These are phyloP conservation scores for Apiospora koreana DNA, from an alignment of 2,329 filamentous ascomycete genomes.

Conservation along the genomic window DNA sequence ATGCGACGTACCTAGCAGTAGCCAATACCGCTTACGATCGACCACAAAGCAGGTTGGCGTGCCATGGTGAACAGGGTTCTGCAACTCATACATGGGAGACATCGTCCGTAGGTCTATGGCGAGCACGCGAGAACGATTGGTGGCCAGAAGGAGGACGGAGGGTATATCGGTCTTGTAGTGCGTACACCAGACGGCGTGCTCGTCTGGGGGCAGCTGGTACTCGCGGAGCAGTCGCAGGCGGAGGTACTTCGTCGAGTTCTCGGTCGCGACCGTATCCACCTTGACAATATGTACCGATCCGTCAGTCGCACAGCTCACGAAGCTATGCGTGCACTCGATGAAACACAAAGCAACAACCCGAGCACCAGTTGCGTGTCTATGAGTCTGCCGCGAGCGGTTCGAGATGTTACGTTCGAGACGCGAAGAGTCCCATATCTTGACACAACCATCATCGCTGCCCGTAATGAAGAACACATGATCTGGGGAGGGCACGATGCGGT, in stretches of 20 bases:
- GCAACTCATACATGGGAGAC: constrained; percentile 75
- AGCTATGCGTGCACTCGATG: constrained; percentile 90
- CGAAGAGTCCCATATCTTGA: constrained; percentile 91
- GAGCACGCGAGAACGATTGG: constrained; percentile 79
- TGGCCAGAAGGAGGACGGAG: constrained; percentile 84
- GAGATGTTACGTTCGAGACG: constrained; percentile 89
- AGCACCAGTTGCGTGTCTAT: constrained; percentile 70
- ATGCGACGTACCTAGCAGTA: constrained; percentile 88
- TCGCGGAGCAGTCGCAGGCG: constrained; percentile 76
- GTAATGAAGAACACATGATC: constrained; percentile 96
- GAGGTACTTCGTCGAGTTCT: constrained; percentile 69
- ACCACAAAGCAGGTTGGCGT: constrained; percentile 89
- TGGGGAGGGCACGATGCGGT: constrained; percentile 77
- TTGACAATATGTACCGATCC: constrained; percentile 89
- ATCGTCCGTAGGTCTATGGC: constrained; percentile 88
- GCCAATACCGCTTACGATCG: constrained; percentile 84
- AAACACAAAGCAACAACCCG: constrained; percentile 85
- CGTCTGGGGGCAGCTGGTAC: constrained; percentile 72
- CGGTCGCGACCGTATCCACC: constrained; percentile 57
- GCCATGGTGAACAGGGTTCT: constrained; percentile 90
- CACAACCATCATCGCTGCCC: constrained; percentile 84
- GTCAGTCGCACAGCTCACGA: constrained; percentile 86
- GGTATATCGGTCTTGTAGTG: constrained; percentile 82
- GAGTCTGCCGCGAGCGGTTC: constrained; percentile 82
- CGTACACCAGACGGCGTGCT: constrained; percentile 87